phyloP scores from a whole-genome alignment of 2,329 filamentous ascomycete genomes.

The Pezicula rhizophila region DNA sequence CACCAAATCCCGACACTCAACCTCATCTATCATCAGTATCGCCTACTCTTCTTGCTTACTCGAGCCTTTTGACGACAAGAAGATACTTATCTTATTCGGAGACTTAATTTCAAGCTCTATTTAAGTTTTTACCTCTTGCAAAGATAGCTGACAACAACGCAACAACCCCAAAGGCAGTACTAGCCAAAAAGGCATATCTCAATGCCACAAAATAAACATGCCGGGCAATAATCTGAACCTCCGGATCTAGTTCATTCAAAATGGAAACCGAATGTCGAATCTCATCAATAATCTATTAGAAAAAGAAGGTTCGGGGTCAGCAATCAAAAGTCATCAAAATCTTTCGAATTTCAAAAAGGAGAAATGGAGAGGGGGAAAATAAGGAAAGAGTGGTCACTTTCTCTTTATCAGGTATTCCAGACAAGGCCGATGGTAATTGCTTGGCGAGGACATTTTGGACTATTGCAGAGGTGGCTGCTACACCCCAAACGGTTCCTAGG shows the following conservation, averaged over 20 bases:
- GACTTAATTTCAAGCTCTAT: constrained; percentile 1
- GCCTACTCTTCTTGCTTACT: too few relatives aligned
- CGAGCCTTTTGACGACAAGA: too few relatives aligned
- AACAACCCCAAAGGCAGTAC: constrained; percentile 43
- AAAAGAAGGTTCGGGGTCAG: constrained; percentile 16
- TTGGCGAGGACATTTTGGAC: constrained; percentile 55
- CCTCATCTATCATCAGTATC: too few relatives aligned
- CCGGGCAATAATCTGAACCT: constrained; percentile 49
- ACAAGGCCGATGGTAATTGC: constrained; percentile 46
- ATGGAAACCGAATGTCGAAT: constrained; percentile 56
- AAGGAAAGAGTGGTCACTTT: constrained; percentile 37
- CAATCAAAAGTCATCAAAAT: constrained; percentile 4
- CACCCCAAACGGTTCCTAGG: constrained; percentile 58
- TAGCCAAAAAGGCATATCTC: constrained; percentile 48
- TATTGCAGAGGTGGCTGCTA: constrained; percentile 56
- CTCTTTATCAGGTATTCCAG: constrained; percentile 50
- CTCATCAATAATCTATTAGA: constrained; percentile 48
- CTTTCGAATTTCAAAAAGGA: background rate
- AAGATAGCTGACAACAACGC: constrained; percentile 43
- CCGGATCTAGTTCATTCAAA: constrained; percentile 46
- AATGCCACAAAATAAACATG: constrained; percentile 56
- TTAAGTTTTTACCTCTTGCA: constrained; percentile 21
- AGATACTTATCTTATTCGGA: too few relatives aligned
- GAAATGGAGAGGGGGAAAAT: constrained; percentile 2
- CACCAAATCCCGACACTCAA: too few relatives aligned